Conservation (phyloP, 106 monocot species). For the Narthecium ossifragum region DNA sequence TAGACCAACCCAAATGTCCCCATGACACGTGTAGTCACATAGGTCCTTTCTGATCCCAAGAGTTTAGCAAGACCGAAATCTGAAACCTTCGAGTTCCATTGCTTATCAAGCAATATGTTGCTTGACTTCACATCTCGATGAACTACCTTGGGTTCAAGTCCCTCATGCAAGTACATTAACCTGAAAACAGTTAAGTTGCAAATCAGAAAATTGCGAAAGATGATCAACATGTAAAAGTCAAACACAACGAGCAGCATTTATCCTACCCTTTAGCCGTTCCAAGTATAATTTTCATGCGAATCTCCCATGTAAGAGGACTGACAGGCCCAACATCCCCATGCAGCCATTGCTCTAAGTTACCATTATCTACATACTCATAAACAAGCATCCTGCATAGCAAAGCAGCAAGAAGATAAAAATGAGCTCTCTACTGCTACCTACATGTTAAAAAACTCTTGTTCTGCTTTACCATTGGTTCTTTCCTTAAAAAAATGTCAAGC, state of each 20-base stretch:
- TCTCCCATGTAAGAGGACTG: slow-evolving; percentile 81
- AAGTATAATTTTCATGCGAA: slow-evolving; percentile 68
- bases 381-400: slow-evolving; percentile 65
- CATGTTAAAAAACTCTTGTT: too few relatives aligned
- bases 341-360: slow-evolving; percentile 93
- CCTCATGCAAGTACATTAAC: slow-evolving; percentile 19
- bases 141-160: slow-evolving; percentile 15
- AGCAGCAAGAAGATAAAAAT: background rate
- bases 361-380: slow-evolving; percentile 90
- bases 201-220: too few relatives aligned
- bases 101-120: slow-evolving; percentile 15
- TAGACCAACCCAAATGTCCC: slow-evolving; percentile 12
- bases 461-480: too few relatives aligned
- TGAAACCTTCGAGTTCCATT: slow-evolving; percentile 14
- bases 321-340: slow-evolving; percentile 70
- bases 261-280: slow-evolving; percentile 87
- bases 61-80: slow-evolving; percentile 21
- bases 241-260: too few relatives aligned
- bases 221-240: too few relatives aligned
- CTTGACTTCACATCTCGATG: slow-evolving; percentile 20
- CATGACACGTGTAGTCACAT: slow-evolving; percentile 15
- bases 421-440: too few relatives aligned
- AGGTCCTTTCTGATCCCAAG: slow-evolving; percentile 12
- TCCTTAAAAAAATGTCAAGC: too few relatives aligned
- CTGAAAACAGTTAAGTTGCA: background rate